Evolutionary conservation across 805 yeast species (phyloP).

Genomic region (Kregervanrija fluxuum): DNA sequence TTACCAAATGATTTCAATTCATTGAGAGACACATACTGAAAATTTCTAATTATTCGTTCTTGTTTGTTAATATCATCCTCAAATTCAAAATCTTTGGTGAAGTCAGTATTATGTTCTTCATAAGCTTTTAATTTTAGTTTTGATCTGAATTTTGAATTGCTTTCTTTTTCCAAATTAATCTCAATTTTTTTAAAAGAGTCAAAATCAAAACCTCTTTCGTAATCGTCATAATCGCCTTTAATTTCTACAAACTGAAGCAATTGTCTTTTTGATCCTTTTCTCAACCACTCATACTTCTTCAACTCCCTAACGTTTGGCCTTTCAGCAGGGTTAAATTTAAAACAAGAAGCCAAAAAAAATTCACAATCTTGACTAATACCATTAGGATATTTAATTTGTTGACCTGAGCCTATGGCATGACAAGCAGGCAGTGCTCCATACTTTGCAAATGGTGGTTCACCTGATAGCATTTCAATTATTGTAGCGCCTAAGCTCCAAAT

Average conservation of each 20-base stretch:
- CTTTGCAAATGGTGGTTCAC: slow-evolving; percentile 80
- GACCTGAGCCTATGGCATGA: slow-evolving; percentile 77
- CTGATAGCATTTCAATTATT: slow-evolving; percentile 76
- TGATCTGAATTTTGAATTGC: too few species aligned
- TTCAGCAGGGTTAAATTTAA: slow-evolving; percentile 60
- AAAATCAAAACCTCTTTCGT: slow-evolving; percentile 15
- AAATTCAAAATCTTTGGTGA: slow-evolving; percentile 14
- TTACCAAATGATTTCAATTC: too few species aligned
- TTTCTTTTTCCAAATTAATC: slow-evolving; percentile 3
- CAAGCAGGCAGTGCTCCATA: slow-evolving; percentile 70
- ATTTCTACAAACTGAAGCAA: slow-evolving; percentile 8
- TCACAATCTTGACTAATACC: slow-evolving; percentile 13
- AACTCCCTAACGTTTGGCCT: slow-evolving; percentile 52
- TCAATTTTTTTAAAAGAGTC: slow-evolving; percentile 7
- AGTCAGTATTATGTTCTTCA: slow-evolving; percentile 14
- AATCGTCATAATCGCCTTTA: slow-evolving; percentile 13
- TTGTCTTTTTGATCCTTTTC: neutral
- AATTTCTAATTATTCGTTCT: neutral
- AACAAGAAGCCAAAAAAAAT: slow-evolving; percentile 53
- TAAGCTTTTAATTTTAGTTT: slow-evolving; percentile 10
- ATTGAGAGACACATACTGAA: too few species aligned
- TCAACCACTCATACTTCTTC: slow-evolving; percentile 56
- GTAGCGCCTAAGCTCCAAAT: slow-evolving; percentile 96
- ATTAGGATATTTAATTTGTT: slow-evolving; percentile 60
- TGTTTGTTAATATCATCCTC: slow-evolving; percentile 1